A percentile compares a stretch with the other conserved stretches of the same genome.
phyloP scores from a whole-genome alignment of 2,329 filamentous ascomycete species.

The Lecanicillium sp. region DNA sequence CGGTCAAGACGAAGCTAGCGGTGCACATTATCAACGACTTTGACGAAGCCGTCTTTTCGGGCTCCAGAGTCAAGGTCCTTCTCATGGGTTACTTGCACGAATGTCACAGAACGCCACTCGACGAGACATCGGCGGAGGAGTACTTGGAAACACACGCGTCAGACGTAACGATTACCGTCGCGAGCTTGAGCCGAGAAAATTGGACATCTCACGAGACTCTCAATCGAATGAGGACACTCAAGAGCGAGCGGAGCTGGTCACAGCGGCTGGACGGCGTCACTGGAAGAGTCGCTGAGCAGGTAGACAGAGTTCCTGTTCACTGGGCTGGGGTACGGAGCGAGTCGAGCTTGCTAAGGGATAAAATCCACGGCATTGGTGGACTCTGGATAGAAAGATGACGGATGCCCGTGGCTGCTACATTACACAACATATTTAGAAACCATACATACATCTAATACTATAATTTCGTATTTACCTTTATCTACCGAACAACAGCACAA shows the following conservation, averaged over 20 bases:
- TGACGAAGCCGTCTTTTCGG: slow-evolving; percentile 31
- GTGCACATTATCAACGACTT: slow-evolving; percentile 49
- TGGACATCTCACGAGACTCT: slow-evolving; percentile 36
- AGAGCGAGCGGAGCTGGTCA: slow-evolving; percentile 32
- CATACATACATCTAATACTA: too few species aligned
- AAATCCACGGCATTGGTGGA: slow-evolving; percentile 39
- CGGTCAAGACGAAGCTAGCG: slow-evolving; percentile 40
- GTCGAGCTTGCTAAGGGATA: slow-evolving; percentile 38
- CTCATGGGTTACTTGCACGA: slow-evolving; percentile 53
- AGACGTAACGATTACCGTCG: slow-evolving; percentile 35
- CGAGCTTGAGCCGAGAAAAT: slow-evolving; percentile 35
- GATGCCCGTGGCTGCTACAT: too few species aligned
- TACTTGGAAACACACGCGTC: slow-evolving; percentile 23
- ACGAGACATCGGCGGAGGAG: slow-evolving; percentile 10
- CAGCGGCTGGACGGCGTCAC: slow-evolving; percentile 41
- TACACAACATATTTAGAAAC: too few species aligned
- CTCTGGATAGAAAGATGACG: slow-evolving; percentile 33
- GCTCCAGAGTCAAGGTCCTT: slow-evolving; percentile 40
- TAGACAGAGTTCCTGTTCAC: slow-evolving; percentile 54
- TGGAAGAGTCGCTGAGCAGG: slow-evolving; percentile 41
- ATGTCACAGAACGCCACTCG: background rate
- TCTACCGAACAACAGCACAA: too few species aligned
- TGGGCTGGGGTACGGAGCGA: slow-evolving; percentile 49
- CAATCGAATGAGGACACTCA: slow-evolving; percentile 28
- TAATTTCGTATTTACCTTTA: too few species aligned